Base-by-base conservation (phyloP, 2,329 filamentous ascomycete species). In the Calonectria pseudoreteaudii region DNA sequence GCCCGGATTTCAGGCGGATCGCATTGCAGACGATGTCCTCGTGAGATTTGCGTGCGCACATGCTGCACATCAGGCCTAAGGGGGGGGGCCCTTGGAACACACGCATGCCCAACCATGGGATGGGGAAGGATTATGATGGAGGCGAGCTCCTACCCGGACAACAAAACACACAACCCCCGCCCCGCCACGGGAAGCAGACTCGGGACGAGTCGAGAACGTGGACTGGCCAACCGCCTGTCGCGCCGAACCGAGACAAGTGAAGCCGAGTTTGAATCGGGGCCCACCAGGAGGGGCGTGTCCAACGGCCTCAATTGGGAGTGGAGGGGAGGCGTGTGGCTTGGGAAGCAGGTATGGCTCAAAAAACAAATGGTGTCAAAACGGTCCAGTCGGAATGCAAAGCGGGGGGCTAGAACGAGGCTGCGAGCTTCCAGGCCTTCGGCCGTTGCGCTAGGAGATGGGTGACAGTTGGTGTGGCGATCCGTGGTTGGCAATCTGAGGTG, bases 351-450 rank as follows among this genome's bases (percentile, higher is more conserved):
- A 36, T 23, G 58, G 52, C 38, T 66, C 26, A 23, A 20, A 34
- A 34, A 60, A 28, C 38, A 64, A 65, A 64, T 50, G 47, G 41
- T 18, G 23, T 14, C 56, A 58, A 58, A 69, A 50, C 62, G 41
- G 50, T 34, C 44, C 31, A 60, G 53, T 36, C 67, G 30, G 50
- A 56, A 53, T 26, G 60, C 26, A 34, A 30, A 36, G 58, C 28
- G 64, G 70, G 65, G 70, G 70, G 66, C 66, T 69, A 69, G 71
- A 69, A 72, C 71, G 50, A 72, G 71, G 71, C 71, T 72, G 71
- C 65, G 38, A 62, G 66, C 70, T 68, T 72, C 65, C 66, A 72
- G 71, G 66, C 71, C 66, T 56, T 72, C 66, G 41, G 66, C 71
- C 71, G 66, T 72, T 66, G 58, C 70, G 56, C 56, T 62, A 62